Percentiles rank a stretch among this genome's conserved stretches.
phyloP scores from a whole-genome alignment of 2,329 filamentous ascomycete genomes.

The Daldinia sp. region DNA sequence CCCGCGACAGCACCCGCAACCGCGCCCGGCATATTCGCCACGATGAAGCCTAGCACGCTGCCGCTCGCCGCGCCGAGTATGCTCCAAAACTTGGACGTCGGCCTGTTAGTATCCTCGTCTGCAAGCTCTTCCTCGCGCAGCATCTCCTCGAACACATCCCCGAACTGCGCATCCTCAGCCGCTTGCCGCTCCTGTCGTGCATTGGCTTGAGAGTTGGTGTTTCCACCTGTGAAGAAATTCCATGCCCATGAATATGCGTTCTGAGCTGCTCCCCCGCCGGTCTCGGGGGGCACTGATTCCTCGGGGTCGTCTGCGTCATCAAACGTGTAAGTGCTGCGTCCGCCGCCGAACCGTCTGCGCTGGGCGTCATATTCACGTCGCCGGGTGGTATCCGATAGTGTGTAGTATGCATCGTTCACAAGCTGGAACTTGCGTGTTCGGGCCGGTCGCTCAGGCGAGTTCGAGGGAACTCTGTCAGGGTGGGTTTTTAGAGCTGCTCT shows the following conservation, averaged over 20 bases:
- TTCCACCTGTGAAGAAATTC: conserved; percentile 65
- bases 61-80: conserved; percentile 88
- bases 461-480: conserved; percentile 86
- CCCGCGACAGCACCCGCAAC: conserved; percentile 92
- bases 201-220: conserved; percentile 50
- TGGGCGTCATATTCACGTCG: conserved; percentile 87
- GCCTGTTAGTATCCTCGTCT: conserved; percentile 70
- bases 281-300: conserved; percentile 54
- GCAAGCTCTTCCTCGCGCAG: conserved; percentile 86
- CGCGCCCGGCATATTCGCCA: conserved; percentile 90
- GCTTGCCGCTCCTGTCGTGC: conserved; percentile 61
- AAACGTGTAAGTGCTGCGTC: conserved; percentile 51
- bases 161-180: conserved; percentile 84
- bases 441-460: conserved; percentile 83
- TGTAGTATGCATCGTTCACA: conserved; percentile 94
- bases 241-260: conserved; percentile 80
- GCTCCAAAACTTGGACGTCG: conserved; percentile 85
- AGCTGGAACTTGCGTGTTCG: conserved; percentile 92
- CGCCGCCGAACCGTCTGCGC: conserved; percentile 63
- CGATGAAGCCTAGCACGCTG: conserved; percentile 91
- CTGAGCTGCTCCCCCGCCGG: conserved; percentile 56
- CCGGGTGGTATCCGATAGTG: conserved; percentile 81
- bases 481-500: conserved; percentile 92
- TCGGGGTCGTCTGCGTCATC: conserved; percentile 59
- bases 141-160: conserved; percentile 91